These are phyloP conservation scores for Myxozyma neglecta DNA, from an alignment of 805 yeast genomes.

Conservation along the genomic window DNA sequence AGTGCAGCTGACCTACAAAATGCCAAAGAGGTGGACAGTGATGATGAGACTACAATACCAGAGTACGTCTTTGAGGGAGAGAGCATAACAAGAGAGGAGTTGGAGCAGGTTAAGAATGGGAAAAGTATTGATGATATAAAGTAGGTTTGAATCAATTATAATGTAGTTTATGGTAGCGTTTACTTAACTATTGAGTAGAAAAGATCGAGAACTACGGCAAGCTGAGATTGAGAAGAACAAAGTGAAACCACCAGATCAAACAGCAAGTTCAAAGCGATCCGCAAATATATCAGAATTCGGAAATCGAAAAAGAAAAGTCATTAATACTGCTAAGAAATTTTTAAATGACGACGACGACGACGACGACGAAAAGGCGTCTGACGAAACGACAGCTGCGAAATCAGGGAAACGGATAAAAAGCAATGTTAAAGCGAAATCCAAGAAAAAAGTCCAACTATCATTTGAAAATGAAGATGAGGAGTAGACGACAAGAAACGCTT, in stretches of 20 bases:
- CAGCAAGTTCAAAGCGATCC: background rate
- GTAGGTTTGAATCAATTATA: conserved; percentile 3
- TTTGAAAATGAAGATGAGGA: conserved; percentile 19
- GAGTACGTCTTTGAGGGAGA: conserved; percentile 25
- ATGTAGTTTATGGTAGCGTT: background rate
- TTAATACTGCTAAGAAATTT: background rate
- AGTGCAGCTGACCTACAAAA: background rate
- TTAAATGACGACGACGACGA: background rate
- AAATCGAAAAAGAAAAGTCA: conserved; percentile 15
- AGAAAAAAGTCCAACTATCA: conserved; percentile 13
- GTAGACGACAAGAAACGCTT: too few species aligned
- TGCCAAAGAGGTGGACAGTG: background rate
- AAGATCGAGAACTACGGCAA: background rate
- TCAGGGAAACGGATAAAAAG: background rate
- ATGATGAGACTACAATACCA: conserved; percentile 16
- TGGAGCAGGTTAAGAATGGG: conserved; percentile 22
- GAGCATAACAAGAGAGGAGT: conserved; percentile 20
- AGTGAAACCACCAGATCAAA: background rate
- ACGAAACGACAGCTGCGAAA: background rate
- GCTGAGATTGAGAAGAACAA: background rate
- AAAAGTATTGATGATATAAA: conserved; percentile 12
- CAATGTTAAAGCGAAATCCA: background rate
- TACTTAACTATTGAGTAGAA: background rate
- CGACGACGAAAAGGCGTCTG: background rate
- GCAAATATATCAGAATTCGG: conserved; percentile 15